Percentiles rank a stretch among this genome's conserved stretches.
Evolutionary conservation across 495 filamentous ascomycete genomes (phyloP).

Genomic region (Hypoxylon subgilvum): DNA sequence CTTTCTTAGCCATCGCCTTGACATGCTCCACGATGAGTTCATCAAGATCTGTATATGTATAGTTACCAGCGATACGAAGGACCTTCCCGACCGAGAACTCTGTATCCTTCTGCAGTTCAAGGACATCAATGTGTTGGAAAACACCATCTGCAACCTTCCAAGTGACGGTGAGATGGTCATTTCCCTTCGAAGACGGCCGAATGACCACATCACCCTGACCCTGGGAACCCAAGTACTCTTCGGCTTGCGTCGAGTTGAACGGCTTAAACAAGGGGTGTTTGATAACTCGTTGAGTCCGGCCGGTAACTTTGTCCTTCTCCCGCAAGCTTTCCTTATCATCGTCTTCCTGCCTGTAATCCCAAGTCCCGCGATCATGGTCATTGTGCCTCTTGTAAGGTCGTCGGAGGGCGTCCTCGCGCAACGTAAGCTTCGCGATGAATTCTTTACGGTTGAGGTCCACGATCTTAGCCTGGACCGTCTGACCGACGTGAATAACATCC

Average conservation of each 20-base stretch:
- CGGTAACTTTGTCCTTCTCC: constrained; percentile 79
- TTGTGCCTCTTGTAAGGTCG: constrained; percentile 67
- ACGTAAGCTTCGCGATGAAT: constrained; percentile 79
- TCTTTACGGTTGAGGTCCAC: constrained; percentile 81
- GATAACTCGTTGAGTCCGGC: constrained; percentile 88
- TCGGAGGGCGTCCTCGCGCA: constrained; percentile 78
- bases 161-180: constrained; percentile 92
- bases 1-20: constrained; percentile 96
- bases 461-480: constrained; percentile 87
- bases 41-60: constrained; percentile 93
- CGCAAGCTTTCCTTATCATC: constrained; percentile 76
- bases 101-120: constrained; percentile 94
- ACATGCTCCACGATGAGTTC: constrained; percentile 97
- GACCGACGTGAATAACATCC: constrained; percentile 70
- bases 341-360: constrained; percentile 82
- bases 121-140: constrained; percentile 95
- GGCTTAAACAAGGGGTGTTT: constrained; percentile 94
- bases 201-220: constrained; percentile 89
- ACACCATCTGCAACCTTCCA: constrained; percentile 97
- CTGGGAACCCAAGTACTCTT: constrained; percentile 88
- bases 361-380: constrained; percentile 77
- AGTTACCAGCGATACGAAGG: constrained; percentile 82
- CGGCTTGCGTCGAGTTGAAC: constrained; percentile 90
- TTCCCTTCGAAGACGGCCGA: constrained; percentile 89
- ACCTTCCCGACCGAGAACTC: constrained; percentile 89